phyloP scores from a whole-genome alignment of 176 grass and related monocot genomes.

The Oryza officinalis region DNA sequence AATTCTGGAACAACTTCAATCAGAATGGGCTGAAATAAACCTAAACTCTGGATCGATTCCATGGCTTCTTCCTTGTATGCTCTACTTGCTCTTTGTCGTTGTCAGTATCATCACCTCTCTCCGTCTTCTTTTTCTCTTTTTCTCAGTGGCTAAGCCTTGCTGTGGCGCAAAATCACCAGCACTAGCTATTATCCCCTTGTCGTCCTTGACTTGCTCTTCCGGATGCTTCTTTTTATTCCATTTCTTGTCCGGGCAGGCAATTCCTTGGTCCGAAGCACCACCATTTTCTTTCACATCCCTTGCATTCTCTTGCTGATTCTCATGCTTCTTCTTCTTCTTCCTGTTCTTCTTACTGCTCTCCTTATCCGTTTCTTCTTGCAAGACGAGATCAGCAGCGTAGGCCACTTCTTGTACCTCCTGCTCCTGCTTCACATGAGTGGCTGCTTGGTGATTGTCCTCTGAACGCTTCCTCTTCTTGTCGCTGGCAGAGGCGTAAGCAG shows the following conservation, averaged over 20 bases:
- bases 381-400: no score
- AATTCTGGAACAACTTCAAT: neutral
- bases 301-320: no score
- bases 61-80: slow-evolving; percentile 41
- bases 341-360: neutral
- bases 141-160: neutral
- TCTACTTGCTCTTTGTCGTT: slow-evolving; percentile 1
- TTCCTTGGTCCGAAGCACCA: neutral
- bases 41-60: slow-evolving; percentile 24
- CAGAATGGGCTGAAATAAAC: neutral
- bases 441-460: neutral
- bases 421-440: slow-evolving; percentile 1
- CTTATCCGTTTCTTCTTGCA: neutral
- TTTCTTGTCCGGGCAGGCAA: neutral
- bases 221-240: neutral
- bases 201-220: no score
- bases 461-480: slow-evolving; percentile 11
- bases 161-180: neutral
- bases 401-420: neutral
- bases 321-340: neutral
- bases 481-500: neutral
- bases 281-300: neutral
- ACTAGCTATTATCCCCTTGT: no score
- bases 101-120: neutral
- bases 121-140: slow-evolving; percentile 37